Conservation (phyloP, 768 basidiomycete species). For the Phanerochaete sordida region DNA sequence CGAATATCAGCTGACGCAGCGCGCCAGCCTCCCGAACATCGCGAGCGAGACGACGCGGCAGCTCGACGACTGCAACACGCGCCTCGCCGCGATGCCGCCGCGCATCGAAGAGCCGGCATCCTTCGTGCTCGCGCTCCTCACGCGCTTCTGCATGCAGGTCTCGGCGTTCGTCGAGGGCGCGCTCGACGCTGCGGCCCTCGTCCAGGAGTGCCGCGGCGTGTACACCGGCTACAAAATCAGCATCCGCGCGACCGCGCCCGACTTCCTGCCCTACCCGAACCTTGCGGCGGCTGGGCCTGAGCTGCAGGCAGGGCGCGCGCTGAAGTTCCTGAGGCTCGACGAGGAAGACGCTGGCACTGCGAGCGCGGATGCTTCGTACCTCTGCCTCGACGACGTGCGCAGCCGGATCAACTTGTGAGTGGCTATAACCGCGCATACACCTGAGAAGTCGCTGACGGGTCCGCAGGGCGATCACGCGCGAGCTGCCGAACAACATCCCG, state of each 20-base stretch:
- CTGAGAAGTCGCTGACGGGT: not conserved
- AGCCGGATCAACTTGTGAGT: constrained; percentile 32
- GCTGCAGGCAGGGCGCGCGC: not conserved
- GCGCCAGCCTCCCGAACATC: constrained; percentile 29
- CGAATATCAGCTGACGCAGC: no score
- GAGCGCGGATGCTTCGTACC: not conserved
- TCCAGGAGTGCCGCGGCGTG: constrained; percentile 29
- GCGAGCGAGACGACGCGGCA: constrained; percentile 22
- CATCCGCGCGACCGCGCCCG: constrained; percentile 37
- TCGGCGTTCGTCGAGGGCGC: constrained; percentile 20
- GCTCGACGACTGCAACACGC: constrained; percentile 24
- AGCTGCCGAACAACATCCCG: constrained; percentile 42
- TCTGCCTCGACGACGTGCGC: constrained; percentile 35
- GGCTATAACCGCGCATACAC: not conserved
- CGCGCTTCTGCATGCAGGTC: constrained; percentile 30
- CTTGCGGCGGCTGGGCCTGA: constrained; percentile 13
- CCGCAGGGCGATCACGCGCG: constrained; percentile 37
- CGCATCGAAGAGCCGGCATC: constrained; percentile 30
- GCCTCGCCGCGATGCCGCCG: constrained; percentile 27
- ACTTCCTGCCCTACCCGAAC: constrained; percentile 30
- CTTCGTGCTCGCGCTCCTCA: constrained; percentile 33
- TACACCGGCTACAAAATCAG: constrained; percentile 32
- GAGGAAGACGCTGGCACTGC: constrained; percentile 3
- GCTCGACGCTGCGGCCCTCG: constrained; percentile 19
- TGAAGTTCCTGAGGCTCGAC: constrained; percentile 46